Evolutionary conservation across 345 rosid species (phyloP), one percentile per base, ranked within the genome.

Genomic region (Laguncularia racemosa): DNA sequence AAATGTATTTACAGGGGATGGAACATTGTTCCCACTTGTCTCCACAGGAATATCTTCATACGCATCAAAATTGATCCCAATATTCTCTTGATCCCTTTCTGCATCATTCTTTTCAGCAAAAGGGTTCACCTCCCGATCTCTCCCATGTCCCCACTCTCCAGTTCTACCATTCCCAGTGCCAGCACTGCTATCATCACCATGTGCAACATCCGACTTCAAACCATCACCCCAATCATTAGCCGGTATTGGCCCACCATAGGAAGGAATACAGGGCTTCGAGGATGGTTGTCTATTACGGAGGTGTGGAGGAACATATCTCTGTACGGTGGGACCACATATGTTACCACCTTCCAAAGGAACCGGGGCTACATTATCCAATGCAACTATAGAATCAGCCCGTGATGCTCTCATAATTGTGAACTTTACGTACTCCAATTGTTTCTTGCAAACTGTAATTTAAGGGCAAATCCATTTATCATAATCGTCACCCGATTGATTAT

Each of bases 31-130:
- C 57, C 86, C 86, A 50, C 77, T 81, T 3, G 83, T 74, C 66
- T 81, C 86, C 20, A 81, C 78, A 0, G 86, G 86, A 52, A 81
- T 81, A 63, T 81, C 86, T 57, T 81, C 84, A 40, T 81, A 81
- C 0, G 86, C 86, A 50, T 81, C 86, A 50, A 81, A 81, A 48
- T 81, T 81, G 38, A 81, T 81, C 53, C 72, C 84, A 1, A 72
- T 62, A n/a, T 63, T 78, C 52, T 81, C 84, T 70, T 67, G 79
- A 62, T 65, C 65, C 53, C 67, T 46, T 20, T 60, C 75, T 6
- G 46, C 46, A 50, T n/a, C 23, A 11, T 62, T 71, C 45, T 64
- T 71, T 12, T 67, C 73, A 16, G 67, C 76, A 60, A 81, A 81
- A 0, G 86, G 86, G 43, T 81, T 81, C 43, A 73, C 84, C 61